phyloP scores from a whole-genome alignment of 768 basidiomycete genomes.

The Mycena haematopus region DNA sequence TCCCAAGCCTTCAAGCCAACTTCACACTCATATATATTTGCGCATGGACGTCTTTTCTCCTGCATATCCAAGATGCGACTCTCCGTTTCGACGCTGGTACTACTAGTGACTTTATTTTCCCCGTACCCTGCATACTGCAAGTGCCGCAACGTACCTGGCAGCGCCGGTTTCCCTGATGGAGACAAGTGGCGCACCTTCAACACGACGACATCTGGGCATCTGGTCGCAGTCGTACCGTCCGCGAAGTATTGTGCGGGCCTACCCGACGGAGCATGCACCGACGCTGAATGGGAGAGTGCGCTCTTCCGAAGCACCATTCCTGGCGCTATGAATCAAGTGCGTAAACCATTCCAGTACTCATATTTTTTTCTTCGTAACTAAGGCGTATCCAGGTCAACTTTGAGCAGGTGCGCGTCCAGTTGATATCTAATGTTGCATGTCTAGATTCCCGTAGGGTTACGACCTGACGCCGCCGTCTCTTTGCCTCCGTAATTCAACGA shows the following conservation, averaged over 20 bases:
- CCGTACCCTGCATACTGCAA: too few species aligned
- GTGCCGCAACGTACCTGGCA: slow-evolving; percentile 8
- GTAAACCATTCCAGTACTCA: not conserved
- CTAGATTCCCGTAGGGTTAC: slow-evolving; percentile 27
- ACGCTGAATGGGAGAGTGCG: slow-evolving; percentile 21
- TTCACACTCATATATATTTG: too few species aligned
- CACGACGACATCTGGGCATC: slow-evolving; percentile 5
- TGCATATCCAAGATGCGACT: too few species aligned
- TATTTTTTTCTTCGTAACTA: not conserved
- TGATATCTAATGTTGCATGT: not conserved
- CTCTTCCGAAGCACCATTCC: slow-evolving; percentile 17
- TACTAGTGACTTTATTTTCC: too few species aligned
- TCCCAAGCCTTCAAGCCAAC: too few species aligned
- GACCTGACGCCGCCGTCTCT: slow-evolving; percentile 34
- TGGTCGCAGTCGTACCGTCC: slow-evolving; percentile 7
- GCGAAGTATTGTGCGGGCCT: slow-evolving; percentile 14
- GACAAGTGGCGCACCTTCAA: slow-evolving; percentile 9
- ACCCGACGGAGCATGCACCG: slow-evolving; percentile 14
- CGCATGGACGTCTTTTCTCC: too few species aligned
- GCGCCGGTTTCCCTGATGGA: slow-evolving; percentile 6
- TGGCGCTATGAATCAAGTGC: slow-evolving; percentile 21
- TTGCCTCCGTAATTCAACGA: slow-evolving; percentile 31
- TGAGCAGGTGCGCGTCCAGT: slow-evolving; percentile 18
- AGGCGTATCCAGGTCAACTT: not conserved
- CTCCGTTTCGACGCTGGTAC: too few species aligned